Evolutionary conservation across 73 alveolate genomes (phyloP).

Genomic region (Tetrahymena elliotti): DNA sequence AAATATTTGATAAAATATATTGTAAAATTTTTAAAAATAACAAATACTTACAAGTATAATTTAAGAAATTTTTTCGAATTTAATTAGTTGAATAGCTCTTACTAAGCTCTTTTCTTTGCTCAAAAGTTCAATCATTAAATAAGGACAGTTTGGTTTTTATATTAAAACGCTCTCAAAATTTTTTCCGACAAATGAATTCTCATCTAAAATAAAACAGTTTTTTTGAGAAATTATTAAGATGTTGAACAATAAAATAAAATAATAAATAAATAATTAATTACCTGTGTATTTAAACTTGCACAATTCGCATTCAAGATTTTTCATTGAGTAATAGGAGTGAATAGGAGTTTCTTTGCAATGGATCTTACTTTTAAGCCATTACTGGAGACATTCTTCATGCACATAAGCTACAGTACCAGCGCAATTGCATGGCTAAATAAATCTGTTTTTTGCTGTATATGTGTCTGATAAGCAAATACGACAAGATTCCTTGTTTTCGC

Average conservation of each 20-base stretch:
- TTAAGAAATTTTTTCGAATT: slow-evolving; percentile 8
- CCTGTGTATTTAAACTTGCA: slow-evolving; percentile 19
- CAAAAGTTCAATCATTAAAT: slow-evolving; percentile 3
- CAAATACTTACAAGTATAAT: slow-evolving; percentile 3
- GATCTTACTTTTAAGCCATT: slow-evolving; percentile 70
- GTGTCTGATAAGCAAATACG: slow-evolving; percentile 76
- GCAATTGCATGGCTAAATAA: slow-evolving; percentile 84
- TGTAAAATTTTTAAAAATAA: neutral
- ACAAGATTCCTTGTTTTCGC: slow-evolving; percentile 36
- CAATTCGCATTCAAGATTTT: slow-evolving; percentile 19
- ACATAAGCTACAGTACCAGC: slow-evolving; percentile 77
- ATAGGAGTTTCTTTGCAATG: neutral
- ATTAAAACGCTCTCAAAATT: neutral
- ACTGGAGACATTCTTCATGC: slow-evolving; percentile 76
- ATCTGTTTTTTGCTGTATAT: slow-evolving; percentile 59
- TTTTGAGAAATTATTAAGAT: neutral
- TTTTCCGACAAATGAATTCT: neutral
- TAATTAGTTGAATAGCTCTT: slow-evolving; percentile 22
- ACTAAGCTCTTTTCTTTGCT: neutral
- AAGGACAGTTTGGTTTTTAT: slow-evolving; percentile 2
- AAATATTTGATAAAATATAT: neutral
- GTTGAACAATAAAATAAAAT: neutral
- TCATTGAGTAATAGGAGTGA: neutral
- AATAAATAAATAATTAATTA: neutral
- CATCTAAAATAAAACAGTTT: neutral